These are phyloP conservation scores for Alternaria novae-zelandiae DNA, from an alignment of 2,329 filamentous ascomycete species.

Conservation along the genomic window DNA sequence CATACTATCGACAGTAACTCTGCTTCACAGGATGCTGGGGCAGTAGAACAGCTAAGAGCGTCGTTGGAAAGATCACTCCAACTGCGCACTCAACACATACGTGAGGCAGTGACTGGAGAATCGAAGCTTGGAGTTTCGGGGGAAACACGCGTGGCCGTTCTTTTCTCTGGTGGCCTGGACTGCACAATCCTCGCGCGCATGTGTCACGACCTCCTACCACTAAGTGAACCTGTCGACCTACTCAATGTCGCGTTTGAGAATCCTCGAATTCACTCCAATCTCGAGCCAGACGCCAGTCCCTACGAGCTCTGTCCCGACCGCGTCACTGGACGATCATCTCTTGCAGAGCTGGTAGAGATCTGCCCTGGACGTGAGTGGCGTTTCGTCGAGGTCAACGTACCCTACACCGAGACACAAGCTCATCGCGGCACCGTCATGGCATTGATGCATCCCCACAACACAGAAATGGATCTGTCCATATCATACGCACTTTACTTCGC, in stretches of 20 bases:
- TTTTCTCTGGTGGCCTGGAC: slow-evolving; percentile 95
- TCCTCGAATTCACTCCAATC: slow-evolving; percentile 65
- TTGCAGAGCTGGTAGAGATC: slow-evolving; percentile 71
- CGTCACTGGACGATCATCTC: slow-evolving; percentile 80
- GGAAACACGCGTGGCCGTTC: slow-evolving; percentile 69
- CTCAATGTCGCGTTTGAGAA: slow-evolving; percentile 98
- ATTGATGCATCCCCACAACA: slow-evolving; percentile 91
- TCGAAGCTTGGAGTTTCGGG: neutral
- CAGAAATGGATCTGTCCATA: slow-evolving; percentile 98
- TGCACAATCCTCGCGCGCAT: slow-evolving; percentile 87
- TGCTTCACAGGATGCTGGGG: slow-evolving; percentile 38
- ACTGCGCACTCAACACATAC: slow-evolving; percentile 56
- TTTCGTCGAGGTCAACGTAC: slow-evolving; percentile 86
- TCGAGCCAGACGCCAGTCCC: slow-evolving; percentile 45
- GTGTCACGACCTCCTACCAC: slow-evolving; percentile 75
- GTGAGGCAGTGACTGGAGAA: slow-evolving; percentile 24
- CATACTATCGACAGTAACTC: slow-evolving; percentile 11
- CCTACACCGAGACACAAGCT: slow-evolving; percentile 74
- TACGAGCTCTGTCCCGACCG: slow-evolving; percentile 92
- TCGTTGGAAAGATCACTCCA: slow-evolving; percentile 68
- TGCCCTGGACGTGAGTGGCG: slow-evolving; percentile 79
- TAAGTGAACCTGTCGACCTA: slow-evolving; percentile 76
- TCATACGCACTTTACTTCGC: slow-evolving; percentile 94
- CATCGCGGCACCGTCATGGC: slow-evolving; percentile 74
- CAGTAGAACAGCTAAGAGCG: slow-evolving; percentile 61